Conservation (phyloP, 352 stramenopile genomes). For the Phytophthora palmivora region DNA sequence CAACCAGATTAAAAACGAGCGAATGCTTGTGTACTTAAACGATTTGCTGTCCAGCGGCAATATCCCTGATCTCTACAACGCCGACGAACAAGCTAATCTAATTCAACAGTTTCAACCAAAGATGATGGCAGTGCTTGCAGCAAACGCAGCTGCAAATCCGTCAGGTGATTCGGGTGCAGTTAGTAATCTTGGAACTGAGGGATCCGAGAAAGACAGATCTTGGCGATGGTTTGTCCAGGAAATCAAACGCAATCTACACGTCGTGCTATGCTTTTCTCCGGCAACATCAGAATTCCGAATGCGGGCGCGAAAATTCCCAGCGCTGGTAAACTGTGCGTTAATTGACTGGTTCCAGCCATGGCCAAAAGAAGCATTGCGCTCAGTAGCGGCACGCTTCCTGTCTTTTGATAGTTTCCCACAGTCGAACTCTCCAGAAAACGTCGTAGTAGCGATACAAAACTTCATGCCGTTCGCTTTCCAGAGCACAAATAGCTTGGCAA, state of each 20-base stretch:
- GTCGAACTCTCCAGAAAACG: slow-evolving; percentile 17
- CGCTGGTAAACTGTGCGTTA: slow-evolving; percentile 93
- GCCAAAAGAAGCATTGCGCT: slow-evolving; percentile 92
- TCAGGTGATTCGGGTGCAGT: slow-evolving; percentile 2
- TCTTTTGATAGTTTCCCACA: slow-evolving; percentile 37
- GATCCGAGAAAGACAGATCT: slow-evolving; percentile 90
- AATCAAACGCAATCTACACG: slow-evolving; percentile 94
- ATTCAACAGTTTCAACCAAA: slow-evolving; percentile 89
- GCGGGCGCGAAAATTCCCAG: slow-evolving; percentile 93
- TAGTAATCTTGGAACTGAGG: slow-evolving; percentile 26
- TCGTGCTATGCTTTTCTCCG: slow-evolving; percentile 95
- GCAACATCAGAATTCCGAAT: slow-evolving; percentile 90
- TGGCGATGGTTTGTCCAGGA: slow-evolving; percentile 93
- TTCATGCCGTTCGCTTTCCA: slow-evolving; percentile 96
- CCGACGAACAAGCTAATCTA: slow-evolving; percentile 92
- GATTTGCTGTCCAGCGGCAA: slow-evolving; percentile 93
- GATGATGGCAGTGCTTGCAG: slow-evolving; percentile 71
- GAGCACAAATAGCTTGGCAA: slow-evolving; percentile 89
- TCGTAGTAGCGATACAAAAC: slow-evolving; percentile 79
- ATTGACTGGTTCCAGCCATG: slow-evolving; percentile 96
- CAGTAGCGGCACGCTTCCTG: slow-evolving; percentile 89
- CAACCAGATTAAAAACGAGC: slow-evolving; percentile 94
- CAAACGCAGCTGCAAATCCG: slow-evolving; percentile 17
- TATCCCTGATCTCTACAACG: slow-evolving; percentile 93
- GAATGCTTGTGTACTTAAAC: slow-evolving; percentile 96